Percentiles rank a stretch among this genome's conserved stretches.
phyloP scores from a whole-genome alignment of 1,284 basidiomycete species.

The Ceratobasidium sp. region DNA sequence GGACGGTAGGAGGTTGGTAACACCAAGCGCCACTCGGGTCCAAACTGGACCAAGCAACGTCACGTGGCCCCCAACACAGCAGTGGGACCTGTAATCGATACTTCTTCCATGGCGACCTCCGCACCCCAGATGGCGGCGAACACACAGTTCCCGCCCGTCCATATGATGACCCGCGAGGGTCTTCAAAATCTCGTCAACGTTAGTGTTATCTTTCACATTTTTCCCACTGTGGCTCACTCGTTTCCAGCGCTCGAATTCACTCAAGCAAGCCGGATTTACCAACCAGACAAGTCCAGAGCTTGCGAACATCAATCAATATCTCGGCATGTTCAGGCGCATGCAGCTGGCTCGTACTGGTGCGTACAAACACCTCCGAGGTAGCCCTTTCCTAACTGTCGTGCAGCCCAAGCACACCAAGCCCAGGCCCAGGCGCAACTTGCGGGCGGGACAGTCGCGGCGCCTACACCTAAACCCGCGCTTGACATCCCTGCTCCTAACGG shows the following conservation, averaged over 20 bases:
- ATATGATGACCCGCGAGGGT: slow-evolving; percentile 39
- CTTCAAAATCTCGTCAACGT: slow-evolving; percentile 13
- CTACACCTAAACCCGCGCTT: slow-evolving; percentile 29
- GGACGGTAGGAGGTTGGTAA: slow-evolving; percentile 34
- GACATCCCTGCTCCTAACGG: slow-evolving; percentile 43
- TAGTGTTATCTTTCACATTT: slow-evolving; percentile 26
- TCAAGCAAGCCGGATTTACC: slow-evolving; percentile 55
- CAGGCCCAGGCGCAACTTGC: slow-evolving; percentile 32
- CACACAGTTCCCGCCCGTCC: slow-evolving; percentile 26
- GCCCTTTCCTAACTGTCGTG: slow-evolving; percentile 1
- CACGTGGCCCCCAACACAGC: slow-evolving; percentile 36
- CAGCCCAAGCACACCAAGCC: slow-evolving; percentile 21
- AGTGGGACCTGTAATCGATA: not conserved
- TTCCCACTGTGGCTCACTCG: slow-evolving; percentile 23
- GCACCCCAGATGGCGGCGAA: slow-evolving; percentile 20
- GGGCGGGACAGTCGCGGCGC: not conserved
- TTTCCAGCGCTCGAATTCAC: slow-evolving; percentile 54
- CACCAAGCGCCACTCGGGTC: slow-evolving; percentile 9
- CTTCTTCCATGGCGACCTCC: slow-evolving; percentile 28
- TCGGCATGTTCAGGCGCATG: slow-evolving; percentile 49
- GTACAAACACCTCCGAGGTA: slow-evolving; percentile 36
- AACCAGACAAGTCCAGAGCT: slow-evolving; percentile 55
- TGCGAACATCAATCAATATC: slow-evolving; percentile 52
- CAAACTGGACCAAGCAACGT: slow-evolving; percentile 18
- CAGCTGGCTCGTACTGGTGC: slow-evolving; percentile 49